Percentiles rank a stretch among this genome's conserved stretches.
Conservation (phyloP, 1,284 basidiomycete genomes). For the Microbotryum silenes-acaulis region DNA sequence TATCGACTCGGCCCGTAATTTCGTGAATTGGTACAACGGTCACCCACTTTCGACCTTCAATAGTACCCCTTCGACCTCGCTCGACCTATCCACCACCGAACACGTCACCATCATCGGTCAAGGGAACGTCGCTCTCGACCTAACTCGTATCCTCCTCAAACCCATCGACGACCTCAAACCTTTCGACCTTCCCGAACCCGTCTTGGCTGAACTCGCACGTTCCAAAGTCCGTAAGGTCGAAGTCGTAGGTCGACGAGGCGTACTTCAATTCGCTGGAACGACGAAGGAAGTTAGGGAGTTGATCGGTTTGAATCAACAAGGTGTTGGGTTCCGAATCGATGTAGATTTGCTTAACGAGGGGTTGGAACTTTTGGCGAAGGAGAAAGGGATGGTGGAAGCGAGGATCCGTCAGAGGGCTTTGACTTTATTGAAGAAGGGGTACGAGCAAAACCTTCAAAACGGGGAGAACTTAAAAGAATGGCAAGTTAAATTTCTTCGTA, state of each 20-base stretch:
- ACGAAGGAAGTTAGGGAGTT: constrained; percentile 92
- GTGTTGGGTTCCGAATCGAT: constrained; percentile 54
- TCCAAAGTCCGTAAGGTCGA: constrained; percentile 68
- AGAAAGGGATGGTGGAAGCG: constrained; percentile 34
- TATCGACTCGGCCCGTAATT: constrained; percentile 68
- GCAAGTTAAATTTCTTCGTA: constrained; percentile 72
- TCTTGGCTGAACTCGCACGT: constrained; percentile 59
- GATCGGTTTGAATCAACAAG: constrained; percentile 55
- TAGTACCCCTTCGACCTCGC: constrained; percentile 26
- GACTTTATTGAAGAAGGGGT: constrained; percentile 47
- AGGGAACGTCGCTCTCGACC: constrained; percentile 92
- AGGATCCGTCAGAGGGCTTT: constrained; percentile 48
- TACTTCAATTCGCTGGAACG: constrained; percentile 83
- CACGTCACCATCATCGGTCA: constrained; percentile 86
- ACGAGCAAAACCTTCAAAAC: constrained; percentile 41
- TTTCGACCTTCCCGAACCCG: constrained; percentile 73
- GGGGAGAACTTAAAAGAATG: constrained; percentile 57
- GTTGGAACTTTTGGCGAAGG: constrained; percentile 35
- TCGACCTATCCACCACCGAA: constrained; percentile 51
- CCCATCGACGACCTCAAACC: constrained; percentile 53
- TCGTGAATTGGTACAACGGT: constrained; percentile 97
- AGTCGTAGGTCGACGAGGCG: constrained; percentile 78
- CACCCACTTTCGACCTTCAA: constrained; percentile 55
- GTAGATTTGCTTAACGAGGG: constrained; percentile 39
- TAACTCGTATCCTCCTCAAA: constrained; percentile 80